Evolutionary conservation across 2,329 filamentous ascomycete genomes (phyloP).

Genomic region (Sarocladiaceae sp.): DNA sequence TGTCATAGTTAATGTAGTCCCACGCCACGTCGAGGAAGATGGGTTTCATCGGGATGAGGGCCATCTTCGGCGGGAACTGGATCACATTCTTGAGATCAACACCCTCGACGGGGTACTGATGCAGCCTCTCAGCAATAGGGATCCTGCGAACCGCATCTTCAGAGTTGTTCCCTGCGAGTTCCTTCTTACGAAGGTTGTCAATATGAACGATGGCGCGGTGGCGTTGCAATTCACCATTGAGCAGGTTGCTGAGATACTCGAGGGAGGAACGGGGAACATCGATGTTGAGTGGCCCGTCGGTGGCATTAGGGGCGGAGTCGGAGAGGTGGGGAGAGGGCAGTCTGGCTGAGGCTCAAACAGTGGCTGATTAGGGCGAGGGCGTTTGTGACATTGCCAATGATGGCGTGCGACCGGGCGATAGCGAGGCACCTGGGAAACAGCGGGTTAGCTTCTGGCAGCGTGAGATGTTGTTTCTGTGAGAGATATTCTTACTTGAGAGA

Average conservation of each 20-base stretch:
- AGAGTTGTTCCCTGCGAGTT: conserved; percentile 36
- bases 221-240: conserved; percentile 71
- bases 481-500: conserved; percentile 67
- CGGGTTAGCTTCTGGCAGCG: conserved; percentile 12
- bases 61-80: conserved; percentile 78
- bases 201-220: conserved; percentile 85
- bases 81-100: conserved; percentile 79
- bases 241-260: conserved; percentile 53
- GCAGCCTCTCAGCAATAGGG: conserved; percentile 70
- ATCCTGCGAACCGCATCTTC: conserved; percentile 15
- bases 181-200: conserved; percentile 55
- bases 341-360: conserved; percentile 59
- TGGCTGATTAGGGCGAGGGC: conserved; percentile 81
- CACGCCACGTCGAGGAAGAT: conserved; percentile 94
- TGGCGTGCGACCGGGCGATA: conserved; percentile 77
- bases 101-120: conserved; percentile 67
- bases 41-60: conserved; percentile 85
- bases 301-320: conserved; percentile 22
- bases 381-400: conserved; percentile 68
- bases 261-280: conserved; percentile 59
- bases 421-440: conserved; percentile 57
- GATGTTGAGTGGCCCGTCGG: conserved; percentile 57
- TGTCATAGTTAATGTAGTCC: conserved; percentile 86
- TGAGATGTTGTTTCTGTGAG: no score
- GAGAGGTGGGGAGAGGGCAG: conserved; percentile 46